phyloP scores from a whole-genome alignment of 495 filamentous ascomycete genomes.

The Astrothelium macrocarpum region DNA sequence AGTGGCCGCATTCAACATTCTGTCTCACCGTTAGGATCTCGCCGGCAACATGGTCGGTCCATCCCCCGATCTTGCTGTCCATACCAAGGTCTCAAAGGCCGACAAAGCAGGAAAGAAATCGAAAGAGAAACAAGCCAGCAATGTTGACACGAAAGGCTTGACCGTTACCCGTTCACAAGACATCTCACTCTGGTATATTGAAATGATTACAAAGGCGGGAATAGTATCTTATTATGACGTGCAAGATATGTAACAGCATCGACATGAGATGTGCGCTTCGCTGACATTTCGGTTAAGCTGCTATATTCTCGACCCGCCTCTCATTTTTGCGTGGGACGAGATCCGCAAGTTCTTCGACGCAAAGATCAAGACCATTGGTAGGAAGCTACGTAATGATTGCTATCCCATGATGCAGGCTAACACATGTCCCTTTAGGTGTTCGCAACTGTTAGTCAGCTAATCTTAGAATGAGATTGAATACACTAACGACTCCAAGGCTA shows the following conservation, averaged over 20 bases:
- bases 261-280: background rate
- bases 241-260: background rate
- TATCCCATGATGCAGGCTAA: no score
- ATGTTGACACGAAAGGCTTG: background rate
- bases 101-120: background rate
- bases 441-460: no score
- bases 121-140: background rate
- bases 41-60: background rate
- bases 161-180: background rate
- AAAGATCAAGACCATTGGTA: background rate
- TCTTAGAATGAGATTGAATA: no score
- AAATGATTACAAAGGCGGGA: background rate
- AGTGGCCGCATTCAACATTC: no score
- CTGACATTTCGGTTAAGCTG: background rate
- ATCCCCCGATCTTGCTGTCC: background rate
- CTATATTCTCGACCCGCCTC: background rate
- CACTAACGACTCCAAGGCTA: no score
- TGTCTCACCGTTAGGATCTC: no score
- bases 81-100: background rate
- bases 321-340: background rate
- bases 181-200: background rate
- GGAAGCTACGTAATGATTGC: no score
- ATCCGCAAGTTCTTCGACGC: background rate
- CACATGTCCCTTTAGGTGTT: no score
- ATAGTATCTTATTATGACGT: background rate